Conservation (phyloP, 2,329 filamentous ascomycete genomes). For the Sclerotinia nivalis region DNA sequence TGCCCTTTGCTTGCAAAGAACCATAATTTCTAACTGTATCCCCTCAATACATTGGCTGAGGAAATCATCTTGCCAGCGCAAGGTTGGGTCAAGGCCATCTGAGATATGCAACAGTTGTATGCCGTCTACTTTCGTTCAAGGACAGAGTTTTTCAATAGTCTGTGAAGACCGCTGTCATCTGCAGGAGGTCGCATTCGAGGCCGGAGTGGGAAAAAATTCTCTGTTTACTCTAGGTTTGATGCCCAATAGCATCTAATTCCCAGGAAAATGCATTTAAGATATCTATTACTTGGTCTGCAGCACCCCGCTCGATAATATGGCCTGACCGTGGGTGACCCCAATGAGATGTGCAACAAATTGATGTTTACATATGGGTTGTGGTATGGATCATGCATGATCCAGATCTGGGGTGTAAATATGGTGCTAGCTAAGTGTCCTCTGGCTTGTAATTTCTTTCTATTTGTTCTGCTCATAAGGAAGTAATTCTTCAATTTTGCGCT, state of each 20-base stretch:
- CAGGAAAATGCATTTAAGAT: neutral
- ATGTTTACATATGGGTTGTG: neutral
- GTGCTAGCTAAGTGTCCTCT: neutral
- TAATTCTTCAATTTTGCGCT: neutral
- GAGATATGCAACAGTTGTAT: constrained; percentile 2
- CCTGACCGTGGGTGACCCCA: neutral
- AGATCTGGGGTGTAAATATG: neutral
- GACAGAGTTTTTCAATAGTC: neutral
- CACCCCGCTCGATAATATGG: neutral
- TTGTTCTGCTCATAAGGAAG: too few relatives aligned
- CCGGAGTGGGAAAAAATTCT: neutral
- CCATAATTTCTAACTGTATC: neutral
- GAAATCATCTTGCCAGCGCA: neutral
- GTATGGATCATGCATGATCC: neutral
- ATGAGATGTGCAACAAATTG: constrained; percentile 10
- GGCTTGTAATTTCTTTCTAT: neutral
- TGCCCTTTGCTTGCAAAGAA: too few relatives aligned
- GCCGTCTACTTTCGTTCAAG: neutral
- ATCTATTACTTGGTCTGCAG: neutral
- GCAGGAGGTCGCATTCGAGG: neutral
- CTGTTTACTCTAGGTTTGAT: neutral
- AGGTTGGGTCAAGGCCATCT: constrained; percentile 4
- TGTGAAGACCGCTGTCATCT: neutral
- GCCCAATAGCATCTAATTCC: neutral
- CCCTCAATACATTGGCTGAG: neutral